These are phyloP conservation scores for Lichtheimia ornata DNA, from an alignment of 371 early-diverging fungal genomes.

Conservation along the genomic window DNA sequence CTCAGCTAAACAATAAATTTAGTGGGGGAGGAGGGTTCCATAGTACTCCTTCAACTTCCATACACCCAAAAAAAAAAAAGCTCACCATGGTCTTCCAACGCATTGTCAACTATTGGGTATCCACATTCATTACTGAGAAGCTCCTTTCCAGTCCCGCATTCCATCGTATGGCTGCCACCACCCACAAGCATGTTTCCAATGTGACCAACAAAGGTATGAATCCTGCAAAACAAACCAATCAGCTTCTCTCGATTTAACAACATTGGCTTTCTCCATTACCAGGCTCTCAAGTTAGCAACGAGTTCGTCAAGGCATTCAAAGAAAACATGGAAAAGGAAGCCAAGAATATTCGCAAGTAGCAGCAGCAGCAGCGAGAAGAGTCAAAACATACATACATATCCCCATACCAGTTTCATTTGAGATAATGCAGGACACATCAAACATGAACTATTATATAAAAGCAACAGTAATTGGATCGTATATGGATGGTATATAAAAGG, in stretches of 20 bases:
- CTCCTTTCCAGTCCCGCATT: slow-evolving; percentile 49
- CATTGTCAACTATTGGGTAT: slow-evolving; percentile 51
- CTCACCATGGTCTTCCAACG: slow-evolving; percentile 42
- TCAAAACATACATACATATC: too few relatives aligned
- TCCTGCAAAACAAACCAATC: neutral
- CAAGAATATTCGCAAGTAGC: slow-evolving; percentile 23
- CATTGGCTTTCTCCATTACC: neutral
- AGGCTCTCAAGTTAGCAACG: slow-evolving; percentile 33
- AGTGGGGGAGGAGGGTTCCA: too few relatives aligned
- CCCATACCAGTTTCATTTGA: too few relatives aligned
- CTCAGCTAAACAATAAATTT: too few relatives aligned
- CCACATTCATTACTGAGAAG: slow-evolving; percentile 49
- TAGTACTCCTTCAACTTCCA: too few relatives aligned
- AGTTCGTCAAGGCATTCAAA: slow-evolving; percentile 51
- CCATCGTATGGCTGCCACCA: slow-evolving; percentile 50
- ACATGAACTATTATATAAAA: neutral
- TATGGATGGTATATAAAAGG: neutral
- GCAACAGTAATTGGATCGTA: neutral
- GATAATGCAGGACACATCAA: too few relatives aligned
- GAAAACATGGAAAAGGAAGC: slow-evolving; percentile 54
- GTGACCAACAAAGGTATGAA: slow-evolving; percentile 41
- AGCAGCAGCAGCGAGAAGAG: neutral
- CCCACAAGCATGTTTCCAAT: slow-evolving; percentile 54
- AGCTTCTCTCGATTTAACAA: neutral
- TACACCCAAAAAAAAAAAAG: too few relatives aligned